Base-by-base conservation (phyloP, 495 filamentous ascomycete species). In the Oidiodendron maius region DNA sequence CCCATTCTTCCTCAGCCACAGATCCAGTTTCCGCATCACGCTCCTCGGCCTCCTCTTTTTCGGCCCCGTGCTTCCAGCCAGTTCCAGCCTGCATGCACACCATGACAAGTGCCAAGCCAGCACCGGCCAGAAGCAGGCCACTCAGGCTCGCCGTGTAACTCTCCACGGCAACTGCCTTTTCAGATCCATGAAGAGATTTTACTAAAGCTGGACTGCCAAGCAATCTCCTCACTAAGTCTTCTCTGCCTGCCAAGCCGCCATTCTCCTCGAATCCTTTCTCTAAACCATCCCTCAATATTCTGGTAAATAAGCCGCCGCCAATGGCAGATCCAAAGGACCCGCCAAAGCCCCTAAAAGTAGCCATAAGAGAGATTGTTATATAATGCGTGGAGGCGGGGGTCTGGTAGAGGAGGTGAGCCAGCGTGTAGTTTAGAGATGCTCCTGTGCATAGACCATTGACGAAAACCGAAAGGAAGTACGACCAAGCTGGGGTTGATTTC, bases 321-420 rank as follows among this genome's bases (percentile, higher is more conserved):
- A 88, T 83, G 0, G 85, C 81, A 12, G 81, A 82, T 1, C 87
- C 86, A 52, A 89, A 90, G 47, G 74, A 80, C 2, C 83, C 86
- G 1, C 85, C 84, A 49, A 89, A 84, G 8, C 84, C 84, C 0
- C 86, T 69, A 55, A 87, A 87, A 3, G 84, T 90, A 5, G 82
- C 75, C 0, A 90, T 52, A 21, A 91, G 61, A 2, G 83, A 76
- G 1, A 77, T 86, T 16, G 82, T 80, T 50, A 91, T 79, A 53
- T 82, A 87, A 57, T 90, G 84, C 11, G 76, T 72, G 3, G 73
- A 64, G 0, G 73, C 70, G 0, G 60, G 63, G 1, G 81, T 81
- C n/a, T 88, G 63, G 53, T 89, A 80, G 12, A 91, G 70, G 4
- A 89, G 56, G 52, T 93, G 87, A 0, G 83, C 83, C 1, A 93